A percentile compares a stretch with the other conserved stretches of the same genome.
phyloP scores from a whole-genome alignment of 2,329 filamentous ascomycete species.

The Albophoma yamanashiensis region DNA sequence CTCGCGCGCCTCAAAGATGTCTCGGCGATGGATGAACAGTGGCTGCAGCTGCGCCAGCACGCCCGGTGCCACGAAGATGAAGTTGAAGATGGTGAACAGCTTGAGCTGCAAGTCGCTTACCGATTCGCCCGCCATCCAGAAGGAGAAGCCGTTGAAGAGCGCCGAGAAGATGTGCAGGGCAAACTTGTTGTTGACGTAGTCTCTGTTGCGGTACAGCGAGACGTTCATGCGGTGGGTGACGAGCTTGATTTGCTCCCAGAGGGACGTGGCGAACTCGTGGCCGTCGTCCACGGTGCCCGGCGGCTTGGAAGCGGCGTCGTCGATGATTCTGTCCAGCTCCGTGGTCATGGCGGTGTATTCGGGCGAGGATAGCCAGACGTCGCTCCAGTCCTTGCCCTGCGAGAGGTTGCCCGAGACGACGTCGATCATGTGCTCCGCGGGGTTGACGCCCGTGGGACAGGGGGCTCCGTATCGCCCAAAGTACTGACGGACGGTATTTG shows the following conservation, averaged over 20 bases:
- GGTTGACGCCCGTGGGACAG: slow-evolving; percentile 53
- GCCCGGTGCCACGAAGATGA: slow-evolving; percentile 50
- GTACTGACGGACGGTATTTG: slow-evolving; percentile 44
- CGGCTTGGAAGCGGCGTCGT: slow-evolving; percentile 37
- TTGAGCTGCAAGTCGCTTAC: slow-evolving; percentile 41
- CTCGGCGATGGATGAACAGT: slow-evolving; percentile 43
- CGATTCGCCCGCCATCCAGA: slow-evolving; percentile 46
- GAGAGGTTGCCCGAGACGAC: slow-evolving; percentile 40
- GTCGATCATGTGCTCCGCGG: slow-evolving; percentile 67
- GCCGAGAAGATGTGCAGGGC: slow-evolving; percentile 41
- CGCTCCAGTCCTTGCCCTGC: slow-evolving; percentile 49
- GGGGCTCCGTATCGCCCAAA: slow-evolving; percentile 57
- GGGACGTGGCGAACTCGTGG: slow-evolving; percentile 61
- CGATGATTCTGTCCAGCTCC: slow-evolving; percentile 54
- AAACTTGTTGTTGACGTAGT: slow-evolving; percentile 57
- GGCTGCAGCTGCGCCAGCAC: slow-evolving; percentile 49
- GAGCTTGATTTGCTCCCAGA: slow-evolving; percentile 51
- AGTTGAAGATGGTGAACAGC: slow-evolving; percentile 51
- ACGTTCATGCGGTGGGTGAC: slow-evolving; percentile 53
- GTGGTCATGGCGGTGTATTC: slow-evolving; percentile 43
- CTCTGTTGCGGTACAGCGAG: slow-evolving; percentile 54
- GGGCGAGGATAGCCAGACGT: slow-evolving; percentile 57
- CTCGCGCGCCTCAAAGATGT: slow-evolving; percentile 48
- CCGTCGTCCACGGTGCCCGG: slow-evolving; percentile 35
- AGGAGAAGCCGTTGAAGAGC: slow-evolving; percentile 51